These are phyloP conservation scores for Neonectria hederae DNA, from an alignment of 2,329 filamentous ascomycete species.

Conservation along the genomic window DNA sequence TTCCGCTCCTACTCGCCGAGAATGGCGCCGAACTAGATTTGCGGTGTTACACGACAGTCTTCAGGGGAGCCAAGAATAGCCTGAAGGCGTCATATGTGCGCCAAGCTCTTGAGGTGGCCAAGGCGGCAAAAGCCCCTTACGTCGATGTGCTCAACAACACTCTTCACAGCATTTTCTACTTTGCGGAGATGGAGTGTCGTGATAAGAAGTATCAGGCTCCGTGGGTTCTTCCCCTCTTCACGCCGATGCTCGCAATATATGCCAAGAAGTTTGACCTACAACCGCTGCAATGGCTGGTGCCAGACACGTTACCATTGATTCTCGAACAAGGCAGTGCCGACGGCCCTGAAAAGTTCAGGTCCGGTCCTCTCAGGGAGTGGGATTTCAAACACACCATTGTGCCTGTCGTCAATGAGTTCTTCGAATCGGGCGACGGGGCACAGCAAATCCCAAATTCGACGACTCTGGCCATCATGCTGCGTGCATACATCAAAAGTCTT, in stretches of 20 bases:
- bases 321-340: constrained; percentile 36
- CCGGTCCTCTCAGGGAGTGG: constrained; percentile 39
- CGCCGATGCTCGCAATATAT: constrained; percentile 60
- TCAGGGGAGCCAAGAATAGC: constrained; percentile 73
- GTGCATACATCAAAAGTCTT: constrained; percentile 56
- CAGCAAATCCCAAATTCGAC: constrained; percentile 49
- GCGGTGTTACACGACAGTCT: constrained; percentile 73
- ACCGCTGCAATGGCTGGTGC: constrained; percentile 54
- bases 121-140: constrained; percentile 59
- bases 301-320: constrained; percentile 48
- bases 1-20: constrained; percentile 47
- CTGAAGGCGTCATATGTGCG: constrained; percentile 63
- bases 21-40: constrained; percentile 68
- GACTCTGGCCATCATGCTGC: constrained; percentile 58
- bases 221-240: constrained; percentile 53
- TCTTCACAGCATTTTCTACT: constrained; percentile 61
- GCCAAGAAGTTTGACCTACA: constrained; percentile 57
- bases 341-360: constrained; percentile 37
- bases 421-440: constrained; percentile 33
- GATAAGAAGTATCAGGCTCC: constrained; percentile 43
- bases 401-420: constrained; percentile 46
- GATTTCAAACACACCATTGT: constrained; percentile 46
- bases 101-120: constrained; percentile 49
- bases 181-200: constrained; percentile 53
- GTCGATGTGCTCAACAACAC: constrained; percentile 49